These are phyloP conservation scores for Trametes cubensis DNA, from an alignment of 768 basidiomycete species.

Conservation along the genomic window DNA sequence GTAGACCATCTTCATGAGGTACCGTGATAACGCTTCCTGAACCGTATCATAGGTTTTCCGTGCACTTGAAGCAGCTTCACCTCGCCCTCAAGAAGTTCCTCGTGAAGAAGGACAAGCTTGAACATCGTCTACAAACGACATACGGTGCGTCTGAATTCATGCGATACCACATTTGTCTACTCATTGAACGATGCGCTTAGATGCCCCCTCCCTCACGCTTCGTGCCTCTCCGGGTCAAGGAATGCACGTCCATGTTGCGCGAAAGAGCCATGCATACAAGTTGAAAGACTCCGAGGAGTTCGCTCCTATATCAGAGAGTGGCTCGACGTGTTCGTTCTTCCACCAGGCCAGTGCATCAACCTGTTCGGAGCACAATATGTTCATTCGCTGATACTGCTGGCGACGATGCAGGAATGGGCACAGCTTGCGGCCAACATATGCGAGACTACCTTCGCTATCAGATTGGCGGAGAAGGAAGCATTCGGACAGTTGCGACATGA, in stretches of 20 bases:
- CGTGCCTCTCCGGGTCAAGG: conserved; percentile 70
- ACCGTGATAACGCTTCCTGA: background rate
- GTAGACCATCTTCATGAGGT: conserved; percentile 13
- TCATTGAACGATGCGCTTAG: conserved; percentile 38
- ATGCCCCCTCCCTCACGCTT: conserved; percentile 71
- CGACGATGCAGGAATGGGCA: conserved; percentile 64
- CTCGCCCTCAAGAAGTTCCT: conserved; percentile 46
- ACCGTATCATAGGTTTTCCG: conserved; percentile 56
- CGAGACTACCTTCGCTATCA: conserved; percentile 55
- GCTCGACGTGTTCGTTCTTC: conserved; percentile 70
- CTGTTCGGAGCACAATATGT: background rate
- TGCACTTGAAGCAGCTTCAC: conserved; percentile 54
- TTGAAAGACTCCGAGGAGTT: conserved; percentile 55
- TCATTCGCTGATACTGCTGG: background rate
- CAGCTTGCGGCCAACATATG: conserved; percentile 69
- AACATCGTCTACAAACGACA: conserved; percentile 52
- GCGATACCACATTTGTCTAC: background rate
- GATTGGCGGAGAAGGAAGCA: conserved; percentile 66
- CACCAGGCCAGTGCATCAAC: conserved; percentile 35
- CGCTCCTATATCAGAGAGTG: conserved; percentile 60
- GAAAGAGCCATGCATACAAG: conserved; percentile 61
- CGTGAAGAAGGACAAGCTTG: conserved; percentile 51
- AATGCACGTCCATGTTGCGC: conserved; percentile 73
- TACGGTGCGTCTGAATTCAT: conserved; percentile 48
- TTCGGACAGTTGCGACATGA: conserved; percentile 71